Evolutionary conservation across 257 asterid genomes (phyloP).

Genomic region (Cynanchum wilfordii): DNA sequence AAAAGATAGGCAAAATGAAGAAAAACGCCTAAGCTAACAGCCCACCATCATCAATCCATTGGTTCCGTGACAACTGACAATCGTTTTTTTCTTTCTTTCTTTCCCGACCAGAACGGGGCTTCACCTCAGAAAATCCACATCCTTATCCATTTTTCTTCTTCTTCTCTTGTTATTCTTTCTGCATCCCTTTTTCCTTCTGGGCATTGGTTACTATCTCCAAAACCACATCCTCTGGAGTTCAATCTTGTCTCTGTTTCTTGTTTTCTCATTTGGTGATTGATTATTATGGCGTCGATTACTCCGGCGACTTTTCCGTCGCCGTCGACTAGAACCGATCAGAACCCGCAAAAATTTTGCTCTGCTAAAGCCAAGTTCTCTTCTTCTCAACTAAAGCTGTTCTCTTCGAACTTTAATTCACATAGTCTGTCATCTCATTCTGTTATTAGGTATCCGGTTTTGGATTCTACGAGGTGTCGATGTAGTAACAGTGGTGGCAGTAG

Average conservation of each 20-base stretch:
- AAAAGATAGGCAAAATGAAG: constrained; percentile 42
- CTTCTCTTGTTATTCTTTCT: not conserved
- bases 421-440: constrained; percentile 21
- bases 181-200: not conserved
- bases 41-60: not conserved
- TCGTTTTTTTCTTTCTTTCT: too few relatives aligned
- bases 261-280: not conserved
- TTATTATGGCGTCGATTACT: constrained; percentile 61
- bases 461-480: constrained; percentile 54
- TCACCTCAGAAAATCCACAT: not conserved
- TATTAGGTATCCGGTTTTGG: constrained; percentile 41
- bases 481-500: constrained; percentile 19
- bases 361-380: constrained; percentile 33
- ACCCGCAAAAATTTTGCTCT: constrained; percentile 27
- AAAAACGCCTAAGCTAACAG: constrained; percentile 7
- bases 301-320: constrained; percentile 49
- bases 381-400: constrained; percentile 27
- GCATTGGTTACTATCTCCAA: not conserved
- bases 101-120: not conserved
- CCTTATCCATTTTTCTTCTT: not conserved
- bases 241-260: not conserved
- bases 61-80: not conserved
- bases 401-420: constrained; percentile 23
- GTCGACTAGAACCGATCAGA: constrained; percentile 38
- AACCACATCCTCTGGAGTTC: constrained; percentile 11